These are phyloP conservation scores for Penicillium herquei DNA, from an alignment of 495 filamentous ascomycete genomes.

Conservation along the genomic window DNA sequence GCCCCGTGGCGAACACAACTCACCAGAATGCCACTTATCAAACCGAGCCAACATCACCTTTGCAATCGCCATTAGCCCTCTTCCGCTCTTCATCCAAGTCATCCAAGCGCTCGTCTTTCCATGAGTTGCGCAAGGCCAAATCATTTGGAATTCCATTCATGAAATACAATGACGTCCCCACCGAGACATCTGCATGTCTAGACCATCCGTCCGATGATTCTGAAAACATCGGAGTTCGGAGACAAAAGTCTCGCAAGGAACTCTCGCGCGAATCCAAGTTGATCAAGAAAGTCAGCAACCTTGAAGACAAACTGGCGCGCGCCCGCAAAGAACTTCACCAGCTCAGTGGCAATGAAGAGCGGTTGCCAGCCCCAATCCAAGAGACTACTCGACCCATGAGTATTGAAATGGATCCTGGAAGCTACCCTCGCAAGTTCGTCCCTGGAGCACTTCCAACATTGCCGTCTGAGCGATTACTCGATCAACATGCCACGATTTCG, in stretches of 20 bases:
- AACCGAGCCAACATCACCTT: not conserved
- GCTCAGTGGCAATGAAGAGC: conserved; percentile 43
- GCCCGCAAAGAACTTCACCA: conserved; percentile 59
- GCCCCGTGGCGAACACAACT: not conserved
- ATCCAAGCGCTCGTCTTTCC: conserved; percentile 38
- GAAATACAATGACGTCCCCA: conserved; percentile 12
- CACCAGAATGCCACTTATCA: not conserved
- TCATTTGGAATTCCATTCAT: conserved; percentile 34
- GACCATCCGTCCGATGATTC: conserved; percentile 29
- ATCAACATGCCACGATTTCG: conserved; percentile 23
- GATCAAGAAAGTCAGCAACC: conserved; percentile 62
- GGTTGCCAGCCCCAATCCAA: conserved; percentile 22
- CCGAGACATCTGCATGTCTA: conserved; percentile 7
- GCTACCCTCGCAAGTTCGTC: conserved; percentile 47
- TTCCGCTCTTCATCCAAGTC: conserved; percentile 22
- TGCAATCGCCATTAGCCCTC: conserved; percentile 2
- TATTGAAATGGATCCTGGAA: conserved; percentile 34
- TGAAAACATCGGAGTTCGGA: conserved; percentile 38
- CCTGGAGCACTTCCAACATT: conserved; percentile 57
- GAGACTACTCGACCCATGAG: conserved; percentile 18
- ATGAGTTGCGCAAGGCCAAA: conserved; percentile 37
- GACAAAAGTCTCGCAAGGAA: conserved; percentile 59
- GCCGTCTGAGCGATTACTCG: conserved; percentile 57
- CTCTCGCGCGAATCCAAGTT: conserved; percentile 60
- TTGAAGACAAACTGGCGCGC: conserved; percentile 59